phyloP scores from a whole-genome alignment of 176 grass and related monocot genomes.

The Triticum turgidum region DNA sequence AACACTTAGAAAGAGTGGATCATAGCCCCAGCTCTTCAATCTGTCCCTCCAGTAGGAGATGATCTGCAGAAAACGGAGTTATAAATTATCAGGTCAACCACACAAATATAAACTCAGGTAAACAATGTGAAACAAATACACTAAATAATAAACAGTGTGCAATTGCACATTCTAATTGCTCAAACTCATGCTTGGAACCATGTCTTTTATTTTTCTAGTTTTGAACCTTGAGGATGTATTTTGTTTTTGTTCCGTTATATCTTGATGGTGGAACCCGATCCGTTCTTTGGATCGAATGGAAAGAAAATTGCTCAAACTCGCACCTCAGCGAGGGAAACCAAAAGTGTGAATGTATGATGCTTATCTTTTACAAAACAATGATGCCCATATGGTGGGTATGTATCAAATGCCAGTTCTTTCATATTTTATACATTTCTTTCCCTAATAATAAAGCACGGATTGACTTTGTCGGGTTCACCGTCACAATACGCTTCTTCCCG shows the following conservation, averaged over 20 bases:
- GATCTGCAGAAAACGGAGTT: slow-evolving; percentile 39
- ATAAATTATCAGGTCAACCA: slow-evolving; percentile 5
- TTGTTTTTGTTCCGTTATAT: too few species aligned
- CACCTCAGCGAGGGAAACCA: not conserved
- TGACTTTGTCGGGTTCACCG: too few species aligned
- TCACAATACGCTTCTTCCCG: too few species aligned
- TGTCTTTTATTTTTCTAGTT: too few species aligned
- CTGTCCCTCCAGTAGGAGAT: slow-evolving; percentile 75
- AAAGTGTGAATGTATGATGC: slow-evolving; percentile 8
- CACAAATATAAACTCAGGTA: slow-evolving; percentile 5
- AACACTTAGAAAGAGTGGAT: slow-evolving; percentile 84
- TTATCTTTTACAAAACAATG: not conserved
- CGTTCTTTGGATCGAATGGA: too few species aligned
- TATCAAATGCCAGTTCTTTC: not conserved
- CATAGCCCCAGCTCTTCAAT: slow-evolving; percentile 77
- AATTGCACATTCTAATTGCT: not conserved
- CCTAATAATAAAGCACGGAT: too few species aligned
- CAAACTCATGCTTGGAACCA: not conserved
- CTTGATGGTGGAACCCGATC: too few species aligned
- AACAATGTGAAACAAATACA: slow-evolving; percentile 1
- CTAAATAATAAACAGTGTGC: not conserved
- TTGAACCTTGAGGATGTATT: too few species aligned
- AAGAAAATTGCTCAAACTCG: not conserved
- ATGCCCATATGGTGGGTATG: not conserved
- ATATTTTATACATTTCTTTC: not conserved